Base-by-base conservation (phyloP, 2,329 filamentous ascomycete genomes). In the Alternaria rosae region DNA sequence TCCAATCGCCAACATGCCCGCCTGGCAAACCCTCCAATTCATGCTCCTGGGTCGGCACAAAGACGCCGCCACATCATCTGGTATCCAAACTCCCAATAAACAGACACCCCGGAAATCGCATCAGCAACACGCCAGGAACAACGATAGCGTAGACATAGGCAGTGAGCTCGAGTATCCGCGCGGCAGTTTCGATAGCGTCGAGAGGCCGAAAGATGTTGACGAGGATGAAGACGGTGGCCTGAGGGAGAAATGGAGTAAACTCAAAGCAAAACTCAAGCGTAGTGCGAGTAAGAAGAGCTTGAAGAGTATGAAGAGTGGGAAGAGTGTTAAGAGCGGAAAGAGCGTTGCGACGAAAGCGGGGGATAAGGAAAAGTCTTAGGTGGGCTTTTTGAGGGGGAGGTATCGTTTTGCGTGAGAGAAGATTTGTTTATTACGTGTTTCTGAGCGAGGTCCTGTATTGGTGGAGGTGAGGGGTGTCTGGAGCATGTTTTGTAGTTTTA, bases 1-100 rank as follows among this genome's bases (percentile, higher is more conserved):
- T 1, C 71, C 71, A 1, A 74, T 78, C 8, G 70, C 72, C 21
- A 66, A 73, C 47, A 76, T 78, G 73, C 61, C 76, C 3, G 77
- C 70, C 3, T 79, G 77, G 77, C 66, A 78, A 57, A 79, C 76
- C 6, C 65, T 78, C 1, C 65, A 78, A 26, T 79, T 74, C 51
- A 73, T 79, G 65, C 57, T 79, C 1, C 55, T 75, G 3, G 70
- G 68, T 10, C 70, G 57, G 13, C 64, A 57, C 52, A 72, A 66
- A 59, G 58, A 61, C 25, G 10, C 35, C 3, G 7, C 57, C 7
- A 10, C 38, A 7, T 30, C 52, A 13, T 45, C 44, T 6, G 30
- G 47, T 6, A 25, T 51, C 0, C 10, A 51, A 0, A 41, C 58
- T 0, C 58, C 58, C 1, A 21, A 15, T 3, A 61, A 61, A 28